phyloP scores from a whole-genome alignment of 352 stramenopile genomes.

The Pilasporangium apinafurcum region DNA sequence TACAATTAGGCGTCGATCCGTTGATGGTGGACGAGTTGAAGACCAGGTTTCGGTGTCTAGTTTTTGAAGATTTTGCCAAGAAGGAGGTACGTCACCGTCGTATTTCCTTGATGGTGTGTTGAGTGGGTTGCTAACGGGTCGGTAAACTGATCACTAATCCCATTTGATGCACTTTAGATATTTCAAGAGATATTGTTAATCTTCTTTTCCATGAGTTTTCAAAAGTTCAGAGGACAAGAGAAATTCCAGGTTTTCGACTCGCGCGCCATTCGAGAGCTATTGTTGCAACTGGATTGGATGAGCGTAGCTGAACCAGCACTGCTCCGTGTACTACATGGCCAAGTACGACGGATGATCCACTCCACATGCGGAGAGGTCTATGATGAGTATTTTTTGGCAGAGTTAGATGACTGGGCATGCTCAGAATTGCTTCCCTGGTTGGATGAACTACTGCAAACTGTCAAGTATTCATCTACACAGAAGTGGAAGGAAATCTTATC shows the following conservation, averaged over 20 bases:
- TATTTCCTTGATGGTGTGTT: too few relatives aligned
- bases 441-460: slow-evolving; percentile 31
- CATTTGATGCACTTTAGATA: too few relatives aligned
- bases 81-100: slow-evolving; percentile 12
- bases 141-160: too few relatives aligned
- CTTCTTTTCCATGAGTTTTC: slow-evolving; percentile 74
- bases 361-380: slow-evolving; percentile 44
- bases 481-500: slow-evolving; percentile 48
- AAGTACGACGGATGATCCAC: slow-evolving; percentile 45
- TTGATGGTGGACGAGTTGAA: slow-evolving; percentile 56
- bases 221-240: slow-evolving; percentile 47
- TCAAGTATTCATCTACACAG: neutral
- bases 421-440: slow-evolving; percentile 57
- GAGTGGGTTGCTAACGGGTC: too few relatives aligned
- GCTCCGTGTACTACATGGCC: slow-evolving; percentile 39
- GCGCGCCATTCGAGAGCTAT: slow-evolving; percentile 30
- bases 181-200: slow-evolving; percentile 61
- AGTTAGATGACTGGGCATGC: slow-evolving; percentile 45
- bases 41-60: slow-evolving; percentile 33
- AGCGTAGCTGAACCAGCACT: slow-evolving; percentile 42
- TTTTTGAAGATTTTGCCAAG: slow-evolving; percentile 40
- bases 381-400: slow-evolving; percentile 28
- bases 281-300: slow-evolving; percentile 59
- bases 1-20: too few relatives aligned
- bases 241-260: slow-evolving; percentile 49